Evolutionary conservation across 768 basidiomycete genomes (phyloP), one percentile per base, ranked within the genome.

Genomic region (Hypsizygus marmoreus): DNA sequence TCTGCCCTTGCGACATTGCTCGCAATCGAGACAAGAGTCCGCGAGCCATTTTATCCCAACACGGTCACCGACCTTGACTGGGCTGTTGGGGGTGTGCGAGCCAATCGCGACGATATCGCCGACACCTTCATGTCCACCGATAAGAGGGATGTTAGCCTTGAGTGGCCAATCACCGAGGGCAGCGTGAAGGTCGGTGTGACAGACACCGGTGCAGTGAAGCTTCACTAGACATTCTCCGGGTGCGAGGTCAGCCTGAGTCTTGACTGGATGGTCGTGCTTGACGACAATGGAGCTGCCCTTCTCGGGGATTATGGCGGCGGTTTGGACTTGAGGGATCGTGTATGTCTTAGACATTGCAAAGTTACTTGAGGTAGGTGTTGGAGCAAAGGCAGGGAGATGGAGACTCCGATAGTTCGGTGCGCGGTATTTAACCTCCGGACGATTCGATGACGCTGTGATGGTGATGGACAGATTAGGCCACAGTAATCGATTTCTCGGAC

Each of bases 1-100:
- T 40, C 74, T 68, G n/a, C 88, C 88, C 43, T 83, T 80, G 37
- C 81, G 73, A 64, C 91, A 95, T 42, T 75, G 75, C 62, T 88
- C 86, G 63, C 90, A 94, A 48, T 84, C 69, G 10, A 85, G 69
- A 59, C 91, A 91, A 10, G 56, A 82, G 58, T 84, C 74, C 1
- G 86, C 86, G 11, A 87, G 68, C 85, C 84, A 88, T 62, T 93
- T 92, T 68, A 93, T 80, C 4, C 91, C 91, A 33, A 92, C 89
- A 10, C 86, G 77, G 43, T 91, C 82, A 14, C 91, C 91, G 28
- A 91, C 49, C 59, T 86, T 81, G 52, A 92, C 78, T 0, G 81
- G 79, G 9, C 78, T 81, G 36, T 71, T 43, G 16, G 64, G 51
- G 0, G 88, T 86, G 60, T 84, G 67, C 6, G 75, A 71, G 17